Percentiles rank a stretch among this genome's conserved stretches.
Conservation (phyloP, 78 protist genomes). For the Dictyostelium brefeldianum region DNA sequence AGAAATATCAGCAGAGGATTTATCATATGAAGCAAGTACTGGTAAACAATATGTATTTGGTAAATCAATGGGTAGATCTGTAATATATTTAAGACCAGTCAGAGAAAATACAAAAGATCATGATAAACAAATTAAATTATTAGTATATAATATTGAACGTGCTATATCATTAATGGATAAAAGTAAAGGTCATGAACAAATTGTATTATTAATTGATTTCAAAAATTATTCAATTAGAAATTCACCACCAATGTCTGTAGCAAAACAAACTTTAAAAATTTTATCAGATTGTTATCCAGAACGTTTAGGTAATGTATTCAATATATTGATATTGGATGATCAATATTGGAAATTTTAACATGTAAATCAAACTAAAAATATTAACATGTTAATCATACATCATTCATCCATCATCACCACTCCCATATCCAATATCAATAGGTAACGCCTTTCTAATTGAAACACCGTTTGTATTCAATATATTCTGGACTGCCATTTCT, state of each 20-base stretch:
- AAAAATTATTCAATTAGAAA: conserved; percentile 78
- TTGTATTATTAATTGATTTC: conserved; percentile 75
- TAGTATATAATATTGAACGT: conserved; percentile 70
- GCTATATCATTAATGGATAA: conserved; percentile 60
- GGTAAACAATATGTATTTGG: conserved; percentile 83
- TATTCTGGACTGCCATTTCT: conserved; percentile 42
- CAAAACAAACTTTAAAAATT: conserved; percentile 53
- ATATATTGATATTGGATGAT: too few relatives aligned
- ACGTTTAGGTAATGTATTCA: conserved; percentile 79
- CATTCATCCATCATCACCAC: too few relatives aligned
- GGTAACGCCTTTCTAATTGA: conserved; percentile 81
- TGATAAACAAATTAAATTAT: conserved; percentile 59
- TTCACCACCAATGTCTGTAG: conserved; percentile 83
- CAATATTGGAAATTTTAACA: too few relatives aligned
- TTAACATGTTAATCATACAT: too few relatives aligned
- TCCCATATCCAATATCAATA: conserved; percentile 83
- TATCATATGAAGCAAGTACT: conserved; percentile 73
- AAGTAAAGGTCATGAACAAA: conserved; percentile 72
- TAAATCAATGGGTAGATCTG: conserved; percentile 54
- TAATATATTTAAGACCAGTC: conserved; percentile 63
- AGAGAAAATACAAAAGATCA: conserved; percentile 81
- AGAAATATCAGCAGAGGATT: conserved; percentile 63
- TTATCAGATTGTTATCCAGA: conserved; percentile 80
- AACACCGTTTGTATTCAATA: conserved; percentile 49
- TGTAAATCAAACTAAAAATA: too few relatives aligned